Evolutionary conservation across 2,329 filamentous ascomycete genomes (phyloP).

Genomic region (Aspergillus sp.): DNA sequence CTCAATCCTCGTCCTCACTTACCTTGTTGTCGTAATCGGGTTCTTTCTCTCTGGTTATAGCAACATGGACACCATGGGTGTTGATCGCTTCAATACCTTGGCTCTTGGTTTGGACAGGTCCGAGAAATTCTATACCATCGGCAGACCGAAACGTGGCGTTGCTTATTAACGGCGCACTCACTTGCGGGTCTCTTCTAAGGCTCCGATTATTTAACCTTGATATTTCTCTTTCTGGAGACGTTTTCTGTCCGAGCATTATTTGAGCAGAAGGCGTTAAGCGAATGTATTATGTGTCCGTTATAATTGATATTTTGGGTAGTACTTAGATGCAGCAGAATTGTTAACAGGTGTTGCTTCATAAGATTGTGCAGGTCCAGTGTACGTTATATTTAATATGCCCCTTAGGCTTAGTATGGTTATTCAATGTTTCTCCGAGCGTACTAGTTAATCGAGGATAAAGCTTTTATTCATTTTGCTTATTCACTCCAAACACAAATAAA

Average conservation of each 20-base stretch:
- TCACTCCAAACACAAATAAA: too few species aligned
- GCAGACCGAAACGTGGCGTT: conserved; percentile 35
- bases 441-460: too few species aligned
- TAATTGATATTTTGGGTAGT: not conserved
- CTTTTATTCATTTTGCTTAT: too few species aligned
- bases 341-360: not conserved
- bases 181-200: not conserved
- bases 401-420: not conserved
- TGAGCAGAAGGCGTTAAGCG: not conserved
- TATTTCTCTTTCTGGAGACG: not conserved
- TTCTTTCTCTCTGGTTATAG: conserved; percentile 80
- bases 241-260: not conserved
- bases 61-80: conserved; percentile 51
- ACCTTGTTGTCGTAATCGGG: conserved; percentile 85
- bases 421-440: not conserved
- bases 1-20: conserved; percentile 88
- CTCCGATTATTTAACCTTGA: not conserved
- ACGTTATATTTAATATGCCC: not conserved
- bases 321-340: not conserved
- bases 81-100: conserved; percentile 49
- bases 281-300: not conserved
- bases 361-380: not conserved
- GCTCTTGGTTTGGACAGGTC: conserved; percentile 35
- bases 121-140: conserved; percentile 45
- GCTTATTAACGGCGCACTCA: conserved; percentile 32